Conservation (phyloP, 2,329 filamentous ascomycete genomes). For the Tricladium varicosporioides region DNA sequence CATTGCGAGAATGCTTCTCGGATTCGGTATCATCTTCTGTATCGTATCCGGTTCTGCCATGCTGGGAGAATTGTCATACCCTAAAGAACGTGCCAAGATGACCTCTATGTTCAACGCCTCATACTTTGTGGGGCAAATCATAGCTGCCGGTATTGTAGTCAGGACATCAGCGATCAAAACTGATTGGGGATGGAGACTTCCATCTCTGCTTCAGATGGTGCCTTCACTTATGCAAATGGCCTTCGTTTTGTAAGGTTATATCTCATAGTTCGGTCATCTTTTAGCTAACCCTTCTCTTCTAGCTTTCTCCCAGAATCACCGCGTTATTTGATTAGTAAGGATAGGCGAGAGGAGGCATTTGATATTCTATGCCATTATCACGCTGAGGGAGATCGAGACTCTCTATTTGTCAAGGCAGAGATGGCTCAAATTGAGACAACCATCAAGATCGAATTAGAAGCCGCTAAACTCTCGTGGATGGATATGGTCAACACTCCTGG, state of each 20-base stretch:
- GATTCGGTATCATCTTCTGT: slow-evolving; percentile 50
- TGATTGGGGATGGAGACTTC: slow-evolving; percentile 42
- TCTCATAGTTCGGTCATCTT: not conserved
- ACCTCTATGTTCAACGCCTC: slow-evolving; percentile 55
- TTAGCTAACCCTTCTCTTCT: not conserved
- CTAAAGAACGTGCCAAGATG: slow-evolving; percentile 50
- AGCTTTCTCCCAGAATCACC: slow-evolving; percentile 54
- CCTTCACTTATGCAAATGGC: slow-evolving; percentile 26
- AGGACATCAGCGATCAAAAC: slow-evolving; percentile 41
- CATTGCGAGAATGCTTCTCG: slow-evolving; percentile 48
- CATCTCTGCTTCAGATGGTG: slow-evolving; percentile 39
- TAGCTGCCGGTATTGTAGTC: slow-evolving; percentile 43
- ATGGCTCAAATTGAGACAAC: slow-evolving; percentile 59
- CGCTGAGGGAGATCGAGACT: slow-evolving; percentile 50
- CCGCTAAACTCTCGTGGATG: slow-evolving; percentile 51
- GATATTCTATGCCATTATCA: slow-evolving; percentile 51
- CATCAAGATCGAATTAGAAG: slow-evolving; percentile 53
- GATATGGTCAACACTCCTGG: slow-evolving; percentile 50
- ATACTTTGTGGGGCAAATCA: slow-evolving; percentile 47
- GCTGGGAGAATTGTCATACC: slow-evolving; percentile 52
- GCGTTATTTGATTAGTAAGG: slow-evolving; percentile 54
- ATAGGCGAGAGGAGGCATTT: slow-evolving; percentile 56
- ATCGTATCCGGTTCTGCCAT: slow-evolving; percentile 51
- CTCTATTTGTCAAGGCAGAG: slow-evolving; percentile 55
- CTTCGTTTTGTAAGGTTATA: slow-evolving; percentile 14